phyloP scores from a whole-genome alignment of 1,284 basidiomycete genomes.

The Exobasidium rhododendri region DNA sequence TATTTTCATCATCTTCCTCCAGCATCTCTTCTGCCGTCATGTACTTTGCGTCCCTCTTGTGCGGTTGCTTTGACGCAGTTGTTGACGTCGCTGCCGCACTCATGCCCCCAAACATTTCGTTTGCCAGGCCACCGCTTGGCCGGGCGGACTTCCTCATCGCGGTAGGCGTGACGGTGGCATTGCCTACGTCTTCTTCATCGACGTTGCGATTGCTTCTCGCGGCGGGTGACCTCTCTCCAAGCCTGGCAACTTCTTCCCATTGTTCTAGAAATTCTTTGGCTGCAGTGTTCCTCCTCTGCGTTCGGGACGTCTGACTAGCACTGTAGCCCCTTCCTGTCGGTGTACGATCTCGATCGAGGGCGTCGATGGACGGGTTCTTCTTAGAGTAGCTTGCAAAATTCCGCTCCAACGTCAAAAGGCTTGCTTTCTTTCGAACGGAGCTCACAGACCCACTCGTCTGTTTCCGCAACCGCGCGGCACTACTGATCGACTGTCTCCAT shows the following conservation, averaged over 20 bases:
- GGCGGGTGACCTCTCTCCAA: neutral
- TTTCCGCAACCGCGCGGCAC: constrained; percentile 5
- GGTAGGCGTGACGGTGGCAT: neutral
- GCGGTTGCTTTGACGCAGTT: neutral
- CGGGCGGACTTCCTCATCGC: neutral
- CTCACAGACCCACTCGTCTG: neutral
- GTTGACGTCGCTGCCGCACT: neutral
- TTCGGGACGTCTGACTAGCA: constrained; percentile 55
- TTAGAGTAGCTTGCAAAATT: neutral
- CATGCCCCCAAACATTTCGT: constrained; percentile 1
- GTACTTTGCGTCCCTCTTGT: neutral
- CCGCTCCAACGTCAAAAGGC: neutral
- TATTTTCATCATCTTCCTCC: constrained; percentile 71
- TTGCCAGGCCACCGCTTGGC: neutral
- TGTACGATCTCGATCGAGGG: constrained; percentile 58
- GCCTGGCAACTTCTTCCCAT: constrained; percentile 18
- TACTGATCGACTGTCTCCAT: constrained; percentile 41
- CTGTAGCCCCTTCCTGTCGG: constrained; percentile 69
- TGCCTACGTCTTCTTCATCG: neutral
- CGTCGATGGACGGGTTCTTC: neutral
- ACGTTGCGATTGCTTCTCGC: no score
- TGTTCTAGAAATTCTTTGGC: constrained; percentile 74
- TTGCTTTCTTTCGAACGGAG: neutral
- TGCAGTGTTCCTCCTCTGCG: constrained; percentile 80
- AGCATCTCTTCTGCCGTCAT: constrained; percentile 51